Base-by-base conservation (phyloP, 257 asterid genomes). In the Catharanthus roseus region DNA sequence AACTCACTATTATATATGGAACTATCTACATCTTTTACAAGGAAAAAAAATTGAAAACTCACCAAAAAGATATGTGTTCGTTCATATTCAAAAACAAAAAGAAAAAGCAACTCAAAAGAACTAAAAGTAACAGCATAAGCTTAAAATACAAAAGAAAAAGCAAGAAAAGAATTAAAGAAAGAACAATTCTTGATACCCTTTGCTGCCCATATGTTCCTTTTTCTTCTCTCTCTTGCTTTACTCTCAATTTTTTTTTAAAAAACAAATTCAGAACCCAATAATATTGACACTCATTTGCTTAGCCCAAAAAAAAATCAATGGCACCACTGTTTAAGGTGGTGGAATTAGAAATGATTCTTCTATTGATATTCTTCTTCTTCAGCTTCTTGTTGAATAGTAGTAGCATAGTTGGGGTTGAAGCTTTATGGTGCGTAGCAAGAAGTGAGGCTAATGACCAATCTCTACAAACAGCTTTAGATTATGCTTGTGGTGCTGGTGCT, bases 371-470 rank as follows among this genome's bases (percentile, higher is more conserved):
- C 5, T 3, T 38, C 3, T 61, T 7, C 82, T 65, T 60, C 78
- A 73, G 71, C 71, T 13, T 50, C 15, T 28, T 55, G 72, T n/a
- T n/a, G n/a, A n/a, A n/a, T n/a, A n/a, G n/a, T n/a, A n/a, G n/a
- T n/a, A 42, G 68, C 19, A 62, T 13, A 21, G 54, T 69, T 54
- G 64, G 42, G 68, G 73, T 60, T 64, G 75, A 73, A 57, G 85
- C 75, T 18, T 77, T 82, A 15, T 93, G 98, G 98, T 93, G 97
- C 60, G 98, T 91, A 74, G 86, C 88, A 29, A 79, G 96, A 75
- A 87, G 96, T 62, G 98, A 87, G 28, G 95, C 95, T 0, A 81
- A 79, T 55, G 96, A 91, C 39, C 79, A 74, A 68, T 81, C 85
- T 2, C 73, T 93, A 71, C 97, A 89, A 13, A 70, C 77, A 0